Evolutionary conservation across 139 green algal species (phyloP).

Genomic region (Micractinium sp.): DNA sequence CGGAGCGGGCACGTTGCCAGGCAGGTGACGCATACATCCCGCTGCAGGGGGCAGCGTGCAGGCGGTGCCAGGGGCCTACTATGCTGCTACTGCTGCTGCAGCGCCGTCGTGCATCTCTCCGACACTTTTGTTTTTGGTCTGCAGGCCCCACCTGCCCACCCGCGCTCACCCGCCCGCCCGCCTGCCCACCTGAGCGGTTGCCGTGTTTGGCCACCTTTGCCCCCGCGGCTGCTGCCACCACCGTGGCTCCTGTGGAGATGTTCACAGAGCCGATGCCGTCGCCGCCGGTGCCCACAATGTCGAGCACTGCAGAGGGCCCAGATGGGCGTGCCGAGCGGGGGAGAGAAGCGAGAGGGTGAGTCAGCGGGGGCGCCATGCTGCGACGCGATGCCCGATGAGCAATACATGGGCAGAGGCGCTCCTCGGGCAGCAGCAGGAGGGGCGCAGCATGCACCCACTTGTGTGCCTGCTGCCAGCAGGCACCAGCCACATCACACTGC

Average conservation of each 20-base stretch:
- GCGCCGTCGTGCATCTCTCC: too few relatives aligned
- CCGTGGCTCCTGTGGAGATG: slow-evolving; percentile 95
- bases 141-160: not conserved
- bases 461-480: too few relatives aligned
- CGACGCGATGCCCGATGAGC: too few relatives aligned
- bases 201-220: slow-evolving; percentile 98
- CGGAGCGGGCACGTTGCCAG: not conserved
- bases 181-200: slow-evolving; percentile 69
- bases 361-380: too few relatives aligned
- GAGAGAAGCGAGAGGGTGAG: not conserved
- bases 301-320: slow-evolving; percentile 73
- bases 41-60: not conserved
- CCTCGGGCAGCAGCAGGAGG: too few relatives aligned
- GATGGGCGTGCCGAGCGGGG: too few relatives aligned
- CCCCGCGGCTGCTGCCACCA: slow-evolving; percentile 94
- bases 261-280: slow-evolving; percentile 98
- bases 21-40: too few relatives aligned
- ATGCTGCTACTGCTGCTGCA: not conserved
- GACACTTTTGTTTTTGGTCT: too few relatives aligned
- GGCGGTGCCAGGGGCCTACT: not conserved
- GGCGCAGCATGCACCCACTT: too few relatives aligned
- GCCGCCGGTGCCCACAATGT: slow-evolving; percentile 99
- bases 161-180: not conserved
- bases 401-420: too few relatives aligned
- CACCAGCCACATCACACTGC: too few relatives aligned